Evolutionary conservation across 805 yeast genomes (phyloP), one percentile per base, ranked within the genome.

Genomic region (Helenozyma rhizophorensis): DNA sequence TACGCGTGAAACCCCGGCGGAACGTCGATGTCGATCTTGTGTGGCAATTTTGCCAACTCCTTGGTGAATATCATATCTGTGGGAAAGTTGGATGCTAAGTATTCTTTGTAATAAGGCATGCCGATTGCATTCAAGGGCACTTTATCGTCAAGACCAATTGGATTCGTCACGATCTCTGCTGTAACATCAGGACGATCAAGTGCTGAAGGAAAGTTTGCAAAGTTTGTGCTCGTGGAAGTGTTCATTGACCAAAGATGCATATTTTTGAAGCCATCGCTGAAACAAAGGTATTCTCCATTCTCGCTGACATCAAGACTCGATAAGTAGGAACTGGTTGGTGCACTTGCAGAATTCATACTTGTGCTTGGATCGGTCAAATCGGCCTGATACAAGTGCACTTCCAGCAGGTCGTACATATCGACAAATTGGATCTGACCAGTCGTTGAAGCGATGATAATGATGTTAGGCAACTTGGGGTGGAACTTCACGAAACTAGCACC

Each of bases 401-500:
- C 73, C 9, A 81, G 65, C n/a, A 90, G 95, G 54, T 86, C 85
- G 39, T 76, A 78, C 47, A 84, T 72, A 56, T 93, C 97, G 16
- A 87, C 73, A 43, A 88, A 81, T 50, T 88, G 95, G 37, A 93
- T 64, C 39, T 87, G 90, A 12, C 97, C 97, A 14, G 74, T 58
- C 14, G 70, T 69, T 0, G 96, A 83, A 0, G 86, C 82, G 6
- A 85, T 78, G 4, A 87, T 55, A 27, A 87, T 75, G 22, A 83
- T 78, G 23, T 84, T 83, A 5, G 96, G 83, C 30, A 88, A 53
- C 39, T 83, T 82, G 6, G 97, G 97, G 60, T 90, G 97, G 40
- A 90, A 68, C 30, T 83, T 71, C 1, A 83, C 93, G 52, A 74
- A 83, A 8, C 83, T 71, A 1, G 97, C 96, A 9, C 97, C 97